Evolutionary conservation across 257 asterid genomes (phyloP), one percentile per base, ranked within the genome.

Genomic region (Coffea canephora): DNA sequence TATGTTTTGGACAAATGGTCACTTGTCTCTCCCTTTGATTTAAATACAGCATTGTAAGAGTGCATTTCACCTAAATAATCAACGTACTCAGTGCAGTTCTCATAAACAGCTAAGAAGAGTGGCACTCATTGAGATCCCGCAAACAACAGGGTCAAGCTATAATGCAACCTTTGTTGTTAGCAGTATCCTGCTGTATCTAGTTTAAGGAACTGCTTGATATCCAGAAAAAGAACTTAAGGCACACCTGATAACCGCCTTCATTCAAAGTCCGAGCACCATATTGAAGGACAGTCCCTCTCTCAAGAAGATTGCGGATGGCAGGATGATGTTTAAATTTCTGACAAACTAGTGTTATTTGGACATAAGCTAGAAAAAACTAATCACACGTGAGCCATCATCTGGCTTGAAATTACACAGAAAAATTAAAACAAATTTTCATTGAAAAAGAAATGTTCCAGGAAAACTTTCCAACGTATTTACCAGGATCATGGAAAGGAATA

Each of bases 181-280:
- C 45, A 62, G 9, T 27, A 11, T 9, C n/a, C 45, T 57, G 39
- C 13, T 57, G 23, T 27, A 19, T 27, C 59, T 50, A 48, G 12
- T 71, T 43, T 45, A 11, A 73, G 18, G 43, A 59, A 41, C 23
- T 23, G 16, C 41, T 59, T 57, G 57, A n/a, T 16, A 45, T 41
- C n/a, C n/a, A 41, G 34, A 52, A 55, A 46, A 46, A 27, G 23
- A 75, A 23, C 39, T 65, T 52, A 55, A 34, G 5, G 49, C 72
- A 50, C 84, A 91, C 99, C 97, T 95, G 99, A 88, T 86, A 95
- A 72, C 99, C 99, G 4, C 99, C 99, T 93, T 95, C 99, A 77
- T 93, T 95, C 76, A 95, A 87, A 71, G 95, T 86, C 71, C 98
- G 97, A 85, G 99, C 99, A 83, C 99, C 99, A 83, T 93, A 93